phyloP scores from a whole-genome alignment of 1,284 basidiomycete genomes.

The Trametes versicolor region DNA sequence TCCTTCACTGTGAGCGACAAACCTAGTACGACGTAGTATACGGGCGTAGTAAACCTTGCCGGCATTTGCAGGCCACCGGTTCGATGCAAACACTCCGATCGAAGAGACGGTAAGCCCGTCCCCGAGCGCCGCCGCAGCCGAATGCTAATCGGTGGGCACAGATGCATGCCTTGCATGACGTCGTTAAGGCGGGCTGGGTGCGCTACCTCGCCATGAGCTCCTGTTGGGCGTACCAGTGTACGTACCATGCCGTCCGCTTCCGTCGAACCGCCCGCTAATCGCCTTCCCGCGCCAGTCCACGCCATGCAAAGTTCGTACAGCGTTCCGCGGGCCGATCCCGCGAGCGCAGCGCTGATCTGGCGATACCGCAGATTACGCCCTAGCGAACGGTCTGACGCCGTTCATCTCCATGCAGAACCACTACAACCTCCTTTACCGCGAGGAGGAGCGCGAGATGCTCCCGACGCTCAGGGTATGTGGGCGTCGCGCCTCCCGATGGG shows the following conservation, averaged over 20 bases:
- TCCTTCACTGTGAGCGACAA: constrained; percentile 59
- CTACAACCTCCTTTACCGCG: constrained; percentile 53
- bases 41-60: no score
- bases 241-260: neutral
- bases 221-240: constrained; percentile 50
- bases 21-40: no score
- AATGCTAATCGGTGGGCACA: neutral
- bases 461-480: constrained; percentile 40
- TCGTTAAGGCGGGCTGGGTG: constrained; percentile 47
- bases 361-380: constrained; percentile 40
- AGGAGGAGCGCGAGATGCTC: constrained; percentile 62
- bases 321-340: constrained; percentile 34
- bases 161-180: constrained; percentile 49
- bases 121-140: no score
- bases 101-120: constrained; percentile 35
- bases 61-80: constrained; percentile 31
- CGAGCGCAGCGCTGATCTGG: constrained; percentile 31
- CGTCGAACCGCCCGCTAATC: neutral
- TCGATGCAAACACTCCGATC: constrained; percentile 43
- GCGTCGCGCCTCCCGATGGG: neutral
- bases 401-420: constrained; percentile 66
- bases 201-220: constrained; percentile 54
- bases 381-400: constrained; percentile 53
- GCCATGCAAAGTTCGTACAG: constrained; percentile 47
- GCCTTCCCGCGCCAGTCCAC: constrained; percentile 40